Evolutionary conservation across 257 asterid species (phyloP).

Genomic region (Voacanga thouarsii): DNA sequence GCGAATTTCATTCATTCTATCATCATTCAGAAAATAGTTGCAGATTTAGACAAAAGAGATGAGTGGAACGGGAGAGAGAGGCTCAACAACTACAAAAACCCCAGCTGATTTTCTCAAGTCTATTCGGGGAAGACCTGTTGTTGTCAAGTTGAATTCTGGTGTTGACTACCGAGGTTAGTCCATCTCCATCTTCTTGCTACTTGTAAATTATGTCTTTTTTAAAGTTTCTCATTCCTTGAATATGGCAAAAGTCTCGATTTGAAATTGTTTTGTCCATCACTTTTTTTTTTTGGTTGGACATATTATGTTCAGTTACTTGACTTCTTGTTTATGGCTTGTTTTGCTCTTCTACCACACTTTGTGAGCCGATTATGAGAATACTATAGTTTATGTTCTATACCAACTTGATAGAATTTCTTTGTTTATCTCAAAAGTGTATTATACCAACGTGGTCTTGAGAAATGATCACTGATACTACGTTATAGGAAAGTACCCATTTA

Average conservation of each 20-base stretch:
- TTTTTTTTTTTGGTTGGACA: neutral
- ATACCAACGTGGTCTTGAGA: neutral
- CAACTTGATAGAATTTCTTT: neutral
- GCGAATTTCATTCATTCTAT: neutral
- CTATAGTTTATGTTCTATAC: no score
- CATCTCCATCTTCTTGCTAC: neutral
- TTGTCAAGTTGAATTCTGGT: slow-evolving; percentile 90
- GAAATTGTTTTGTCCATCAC: neutral
- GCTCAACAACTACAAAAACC: slow-evolving; percentile 65
- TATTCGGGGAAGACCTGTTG: slow-evolving; percentile 95
- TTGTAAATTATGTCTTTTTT: neutral
- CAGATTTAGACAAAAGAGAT: slow-evolving; percentile 31
- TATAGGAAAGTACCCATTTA: no score
- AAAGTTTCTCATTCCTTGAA: neutral
- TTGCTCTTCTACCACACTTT: neutral
- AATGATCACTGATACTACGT: neutral
- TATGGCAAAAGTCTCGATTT: neutral
- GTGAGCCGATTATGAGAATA: neutral
- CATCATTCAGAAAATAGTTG: slow-evolving; percentile 7
- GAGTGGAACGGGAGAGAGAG: slow-evolving; percentile 72
- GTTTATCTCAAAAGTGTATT: neutral
- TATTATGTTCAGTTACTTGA: neutral
- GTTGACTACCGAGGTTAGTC: slow-evolving; percentile 83
- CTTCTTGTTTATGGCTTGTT: neutral
- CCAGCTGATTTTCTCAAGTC: slow-evolving; percentile 97